Evolutionary conservation across 2,329 filamentous ascomycete genomes (phyloP).

Genomic region (Nothopassalora personata): DNA sequence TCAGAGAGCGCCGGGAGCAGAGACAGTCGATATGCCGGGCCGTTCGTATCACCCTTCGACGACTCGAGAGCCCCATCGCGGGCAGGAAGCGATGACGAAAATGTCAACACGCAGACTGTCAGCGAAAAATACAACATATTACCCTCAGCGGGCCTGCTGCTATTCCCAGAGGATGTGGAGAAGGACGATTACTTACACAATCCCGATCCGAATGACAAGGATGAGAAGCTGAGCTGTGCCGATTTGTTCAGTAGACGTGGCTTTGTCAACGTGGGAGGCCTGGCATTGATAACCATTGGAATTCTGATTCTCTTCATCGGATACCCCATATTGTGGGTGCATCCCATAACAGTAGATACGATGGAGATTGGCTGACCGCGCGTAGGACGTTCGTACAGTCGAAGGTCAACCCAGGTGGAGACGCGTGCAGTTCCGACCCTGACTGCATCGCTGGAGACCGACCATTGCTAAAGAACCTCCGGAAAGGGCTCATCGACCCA

Average conservation of each 20-base stretch:
- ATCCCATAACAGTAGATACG: slow-evolving; percentile 7
- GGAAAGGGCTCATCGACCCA: slow-evolving; percentile 49
- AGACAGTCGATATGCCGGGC: slow-evolving; percentile 46
- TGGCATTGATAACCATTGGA: slow-evolving; percentile 56
- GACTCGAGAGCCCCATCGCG: slow-evolving; percentile 56
- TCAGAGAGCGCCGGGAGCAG: slow-evolving; percentile 52
- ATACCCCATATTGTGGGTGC: slow-evolving; percentile 61
- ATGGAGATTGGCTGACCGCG: slow-evolving; percentile 8
- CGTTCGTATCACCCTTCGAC: slow-evolving; percentile 53
- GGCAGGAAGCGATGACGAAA: slow-evolving; percentile 59
- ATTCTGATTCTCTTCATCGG: slow-evolving; percentile 62
- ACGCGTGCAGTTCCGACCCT: slow-evolving; percentile 40
- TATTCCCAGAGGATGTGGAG: slow-evolving; percentile 68
- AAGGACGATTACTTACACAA: slow-evolving; percentile 70
- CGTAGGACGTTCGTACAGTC: slow-evolving; percentile 54
- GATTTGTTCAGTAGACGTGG: slow-evolving; percentile 62
- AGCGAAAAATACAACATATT: slow-evolving; percentile 69
- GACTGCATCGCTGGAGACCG: slow-evolving; percentile 45
- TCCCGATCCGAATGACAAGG: slow-evolving; percentile 60
- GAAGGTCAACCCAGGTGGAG: slow-evolving; percentile 32
- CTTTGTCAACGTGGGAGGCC: slow-evolving; percentile 58
- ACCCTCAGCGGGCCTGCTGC: slow-evolving; percentile 59
- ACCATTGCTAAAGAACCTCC: slow-evolving; percentile 55
- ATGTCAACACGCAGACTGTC: slow-evolving; percentile 66
- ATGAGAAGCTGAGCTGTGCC: slow-evolving; percentile 51